These are phyloP conservation scores for Saccharomycopsis sp. DNA, from an alignment of 805 yeast species.

Conservation along the genomic window DNA sequence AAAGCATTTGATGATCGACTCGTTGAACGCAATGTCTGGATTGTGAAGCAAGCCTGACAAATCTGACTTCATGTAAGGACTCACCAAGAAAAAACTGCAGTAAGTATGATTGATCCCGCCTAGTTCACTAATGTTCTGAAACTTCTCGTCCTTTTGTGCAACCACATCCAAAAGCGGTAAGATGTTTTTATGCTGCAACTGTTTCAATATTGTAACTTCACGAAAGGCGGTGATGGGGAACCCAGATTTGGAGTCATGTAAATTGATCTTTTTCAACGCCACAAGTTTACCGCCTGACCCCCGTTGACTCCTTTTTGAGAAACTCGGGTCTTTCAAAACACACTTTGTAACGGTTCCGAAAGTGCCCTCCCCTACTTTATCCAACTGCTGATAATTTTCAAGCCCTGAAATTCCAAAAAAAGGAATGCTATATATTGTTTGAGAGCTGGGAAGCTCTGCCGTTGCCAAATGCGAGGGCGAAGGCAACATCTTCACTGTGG, in stretches of 20 bases:
- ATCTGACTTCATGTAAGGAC: conserved; percentile 93
- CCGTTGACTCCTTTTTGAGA: conserved; percentile 22
- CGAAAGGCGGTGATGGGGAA: conserved; percentile 95
- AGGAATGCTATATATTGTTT: conserved; percentile 13
- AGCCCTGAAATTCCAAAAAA: conserved; percentile 23
- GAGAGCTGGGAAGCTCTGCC: conserved; percentile 14
- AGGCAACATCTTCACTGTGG: too few species aligned
- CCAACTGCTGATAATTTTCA: conserved; percentile 27
- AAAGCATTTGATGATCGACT: conserved; percentile 73
- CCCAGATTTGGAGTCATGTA: conserved; percentile 39
- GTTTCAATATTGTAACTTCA: conserved; percentile 77
- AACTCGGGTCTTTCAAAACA: conserved; percentile 24
- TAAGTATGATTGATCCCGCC: not conserved
- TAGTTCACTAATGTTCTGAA: not conserved
- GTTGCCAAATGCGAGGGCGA: too few species aligned
- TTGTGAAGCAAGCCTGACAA: conserved; percentile 83
- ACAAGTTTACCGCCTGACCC: conserved; percentile 34
- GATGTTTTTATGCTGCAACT: conserved; percentile 59
- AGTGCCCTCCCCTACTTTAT: conserved; percentile 69
- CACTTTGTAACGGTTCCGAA: conserved; percentile 89
- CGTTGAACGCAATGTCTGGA: conserved; percentile 51
- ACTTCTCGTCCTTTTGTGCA: conserved; percentile 8
- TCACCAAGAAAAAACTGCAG: conserved; percentile 64
- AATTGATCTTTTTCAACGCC: conserved; percentile 78
- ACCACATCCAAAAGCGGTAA: conserved; percentile 76